Percentiles rank a stretch among this genome's conserved stretches.
Conservation (phyloP, 2,329 filamentous ascomycete species). For the Ophiostoma sp. region DNA sequence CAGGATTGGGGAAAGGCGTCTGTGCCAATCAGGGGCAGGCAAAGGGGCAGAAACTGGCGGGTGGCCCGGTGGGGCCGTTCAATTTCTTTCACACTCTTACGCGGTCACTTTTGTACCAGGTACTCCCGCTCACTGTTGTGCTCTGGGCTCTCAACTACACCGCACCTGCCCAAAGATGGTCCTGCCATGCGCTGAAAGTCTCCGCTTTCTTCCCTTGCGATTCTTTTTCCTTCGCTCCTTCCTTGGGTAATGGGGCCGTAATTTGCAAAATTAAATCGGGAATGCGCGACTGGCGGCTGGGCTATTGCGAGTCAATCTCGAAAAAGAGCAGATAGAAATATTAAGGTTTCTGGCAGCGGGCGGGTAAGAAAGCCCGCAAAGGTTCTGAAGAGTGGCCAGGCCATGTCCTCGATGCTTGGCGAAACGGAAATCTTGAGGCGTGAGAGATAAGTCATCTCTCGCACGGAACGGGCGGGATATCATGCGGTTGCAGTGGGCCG, state of each 20-base stretch:
- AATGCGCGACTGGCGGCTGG: conserved; percentile 4
- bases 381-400: not conserved
- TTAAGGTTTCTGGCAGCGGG: not conserved
- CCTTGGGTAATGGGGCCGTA: not conserved
- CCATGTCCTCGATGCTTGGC: not conserved
- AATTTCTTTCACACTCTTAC: conserved; percentile 20
- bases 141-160: not conserved
- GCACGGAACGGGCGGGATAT: conserved; percentile 12
- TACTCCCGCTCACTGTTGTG: not conserved
- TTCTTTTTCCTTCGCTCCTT: conserved; percentile 1
- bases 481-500: conserved; percentile 9
- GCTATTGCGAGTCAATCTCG: not conserved
- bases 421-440: not conserved
- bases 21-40: conserved; percentile 21
- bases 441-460: conserved; percentile 5
- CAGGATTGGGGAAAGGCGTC: conserved; percentile 15
- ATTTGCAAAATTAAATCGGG: not conserved
- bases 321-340: not conserved
- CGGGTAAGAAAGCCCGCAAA: not conserved
- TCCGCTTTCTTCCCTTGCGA: not conserved
- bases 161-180: not conserved
- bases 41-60: conserved; percentile 19
- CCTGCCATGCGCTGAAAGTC: not conserved
- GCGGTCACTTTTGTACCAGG: conserved; percentile 19
- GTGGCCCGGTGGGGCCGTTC: conserved; percentile 17